phyloP scores from a whole-genome alignment of 2,329 filamentous ascomycete genomes.

The Xylariaceae sp. region DNA sequence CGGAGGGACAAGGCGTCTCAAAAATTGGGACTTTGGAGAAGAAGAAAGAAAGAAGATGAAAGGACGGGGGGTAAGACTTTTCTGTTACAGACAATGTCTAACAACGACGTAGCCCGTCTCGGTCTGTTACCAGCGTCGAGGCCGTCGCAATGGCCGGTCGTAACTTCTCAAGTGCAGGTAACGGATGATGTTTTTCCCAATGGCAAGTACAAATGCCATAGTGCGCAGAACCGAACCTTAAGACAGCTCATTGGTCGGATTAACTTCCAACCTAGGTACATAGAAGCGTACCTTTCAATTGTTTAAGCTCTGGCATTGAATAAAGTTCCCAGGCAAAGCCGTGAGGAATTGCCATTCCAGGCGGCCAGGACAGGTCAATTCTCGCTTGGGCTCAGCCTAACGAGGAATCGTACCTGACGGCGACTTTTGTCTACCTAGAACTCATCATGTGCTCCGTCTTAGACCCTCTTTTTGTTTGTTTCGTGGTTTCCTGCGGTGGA shows the following conservation, averaged over 20 bases:
- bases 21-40: not conserved
- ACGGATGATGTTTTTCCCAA: not conserved
- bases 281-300: too few relatives aligned
- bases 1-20: not conserved
- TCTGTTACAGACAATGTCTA: not conserved
- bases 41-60: not conserved
- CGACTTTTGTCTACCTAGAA: not conserved
- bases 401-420: not conserved
- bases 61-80: not conserved
- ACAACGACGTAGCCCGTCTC: conserved; percentile 8
- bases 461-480: conserved; percentile 1
- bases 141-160: conserved; percentile 9
- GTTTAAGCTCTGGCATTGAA: too few relatives aligned
- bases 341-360: too few relatives aligned
- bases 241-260: not conserved
- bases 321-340: too few relatives aligned
- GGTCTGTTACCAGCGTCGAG: not conserved
- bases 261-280: not conserved
- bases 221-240: not conserved
- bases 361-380: not conserved
- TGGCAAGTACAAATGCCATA: not conserved
- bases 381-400: not conserved
- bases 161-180: not conserved
- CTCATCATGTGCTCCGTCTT: not conserved
- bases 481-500: conserved; percentile 1